Evolutionary conservation across 257 asterid genomes (phyloP), one percentile per base, ranked within the genome.

Genomic region (Solanum bukasovii): DNA sequence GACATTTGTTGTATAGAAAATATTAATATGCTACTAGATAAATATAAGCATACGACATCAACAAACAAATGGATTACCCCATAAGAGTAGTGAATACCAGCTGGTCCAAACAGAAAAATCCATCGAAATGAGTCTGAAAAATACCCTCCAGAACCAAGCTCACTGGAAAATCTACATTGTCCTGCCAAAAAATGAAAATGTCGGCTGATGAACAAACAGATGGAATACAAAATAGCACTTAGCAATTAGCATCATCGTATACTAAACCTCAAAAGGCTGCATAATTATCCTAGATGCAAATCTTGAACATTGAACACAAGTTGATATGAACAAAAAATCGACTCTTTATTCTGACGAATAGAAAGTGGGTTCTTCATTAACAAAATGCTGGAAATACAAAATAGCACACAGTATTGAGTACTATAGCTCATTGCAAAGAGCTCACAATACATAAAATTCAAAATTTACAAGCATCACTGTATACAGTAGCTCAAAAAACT

Each of bases 51-150:
- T 21, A 63, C 16, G 7, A 78, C 88, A 42, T 78, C 77, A 87
- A 37, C 52, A 20, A 88, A 77, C 31, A 85, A 88, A 82, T 49
- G 72, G 37, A 59, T 42, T 68, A 49, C 82, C 40, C 75, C 9
- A 85, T 44, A 18, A 52, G 86, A 46, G 40, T 27, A 27, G 90
- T 67, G 63, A 29, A 59, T 91, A 96, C 99, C 99, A 87, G 97
- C 96, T 74, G 90, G 96, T 49, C 95, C 98, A 87, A 94, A 90
- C 42, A 95, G 90, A 87, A 92, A 89, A 91, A 91, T 87, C 98
- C 98, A 94, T 63, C 68, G 93, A 90, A 93, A 88, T 35, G 88
- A 87, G 87, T 82, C 87, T 79, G 90, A 89, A 87, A 89, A 88
- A 87, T 86, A 87, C 81, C 93, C 91, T 87, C 96, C 96, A 87